Evolutionary conservation across 1,284 basidiomycete species (phyloP).

Genomic region (Lentinula novae-zelandiae): DNA sequence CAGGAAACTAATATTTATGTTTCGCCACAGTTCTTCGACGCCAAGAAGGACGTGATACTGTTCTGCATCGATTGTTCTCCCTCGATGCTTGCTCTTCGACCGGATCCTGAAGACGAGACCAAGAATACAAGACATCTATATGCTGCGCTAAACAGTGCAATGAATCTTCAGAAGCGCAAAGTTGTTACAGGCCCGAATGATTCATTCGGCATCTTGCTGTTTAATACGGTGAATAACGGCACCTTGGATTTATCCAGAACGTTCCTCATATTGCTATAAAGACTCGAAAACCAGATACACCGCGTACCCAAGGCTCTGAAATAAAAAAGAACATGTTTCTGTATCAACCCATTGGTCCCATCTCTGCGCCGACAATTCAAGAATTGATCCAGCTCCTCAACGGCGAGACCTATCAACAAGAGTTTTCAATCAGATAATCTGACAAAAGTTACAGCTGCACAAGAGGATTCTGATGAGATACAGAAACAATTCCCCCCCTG

Average conservation of each 20-base stretch:
- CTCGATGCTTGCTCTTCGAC: slow-evolving; percentile 78
- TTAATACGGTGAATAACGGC: slow-evolving; percentile 75
- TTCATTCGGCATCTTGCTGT: slow-evolving; percentile 85
- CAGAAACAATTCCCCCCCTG: slow-evolving; percentile 58
- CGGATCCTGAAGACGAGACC: slow-evolving; percentile 60
- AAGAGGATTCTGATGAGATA: slow-evolving; percentile 54
- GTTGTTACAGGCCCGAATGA: slow-evolving; percentile 86
- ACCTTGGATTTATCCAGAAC: neutral
- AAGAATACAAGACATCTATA: slow-evolving; percentile 55
- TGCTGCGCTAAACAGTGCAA: slow-evolving; percentile 75
- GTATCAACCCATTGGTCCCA: slow-evolving; percentile 72
- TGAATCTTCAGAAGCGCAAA: slow-evolving; percentile 86
- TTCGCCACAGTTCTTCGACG: slow-evolving; percentile 58
- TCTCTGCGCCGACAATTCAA: slow-evolving; percentile 80
- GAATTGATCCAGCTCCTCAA: slow-evolving; percentile 68
- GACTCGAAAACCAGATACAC: slow-evolving; percentile 48
- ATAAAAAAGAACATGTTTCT: slow-evolving; percentile 75
- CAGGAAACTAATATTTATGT: slow-evolving; percentile 5
- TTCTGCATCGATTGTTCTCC: slow-evolving; percentile 93
- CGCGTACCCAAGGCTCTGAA: slow-evolving; percentile 53
- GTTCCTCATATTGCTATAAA: slow-evolving; percentile 20
- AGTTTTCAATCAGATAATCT: neutral
- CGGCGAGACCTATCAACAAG: slow-evolving; percentile 38
- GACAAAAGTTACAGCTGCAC: slow-evolving; percentile 38
- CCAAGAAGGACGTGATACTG: slow-evolving; percentile 78